These are phyloP conservation scores for Saksenaea vasiformis DNA, from an alignment of 371 early-diverging fungal genomes.

Conservation along the genomic window DNA sequence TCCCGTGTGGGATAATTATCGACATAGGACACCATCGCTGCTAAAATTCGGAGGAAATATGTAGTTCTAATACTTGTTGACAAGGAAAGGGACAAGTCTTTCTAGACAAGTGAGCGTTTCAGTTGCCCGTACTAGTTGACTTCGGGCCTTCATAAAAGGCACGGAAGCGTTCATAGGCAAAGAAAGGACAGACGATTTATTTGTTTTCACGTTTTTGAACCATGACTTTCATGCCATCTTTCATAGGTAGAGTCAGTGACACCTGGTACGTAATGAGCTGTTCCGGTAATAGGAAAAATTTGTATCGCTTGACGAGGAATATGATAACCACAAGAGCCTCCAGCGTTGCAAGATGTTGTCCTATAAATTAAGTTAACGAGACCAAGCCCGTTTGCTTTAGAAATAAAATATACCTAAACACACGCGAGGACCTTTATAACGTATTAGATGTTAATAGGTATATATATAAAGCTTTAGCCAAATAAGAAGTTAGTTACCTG, in stretches of 20 bases:
- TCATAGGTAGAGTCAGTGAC: constrained; percentile 56
- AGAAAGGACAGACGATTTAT: too few relatives aligned
- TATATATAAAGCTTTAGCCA: neutral
- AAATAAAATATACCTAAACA: constrained; percentile 14
- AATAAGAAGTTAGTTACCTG: constrained; percentile 29
- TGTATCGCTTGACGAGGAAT: constrained; percentile 48
- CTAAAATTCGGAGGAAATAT: too few relatives aligned
- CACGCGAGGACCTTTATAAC: constrained; percentile 12
- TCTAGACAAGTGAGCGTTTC: too few relatives aligned
- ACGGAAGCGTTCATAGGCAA: too few relatives aligned
- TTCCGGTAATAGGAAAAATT: constrained; percentile 43
- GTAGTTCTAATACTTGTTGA: too few relatives aligned
- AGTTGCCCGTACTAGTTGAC: too few relatives aligned
- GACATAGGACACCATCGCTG: too few relatives aligned
- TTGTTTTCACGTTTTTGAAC: constrained; percentile 25
- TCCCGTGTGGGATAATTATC: too few relatives aligned
- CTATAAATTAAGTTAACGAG: neutral
- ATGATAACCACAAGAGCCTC: constrained; percentile 50
- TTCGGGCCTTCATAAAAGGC: too few relatives aligned
- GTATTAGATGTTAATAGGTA: neutral
- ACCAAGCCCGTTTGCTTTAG: too few relatives aligned
- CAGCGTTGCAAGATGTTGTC: constrained; percentile 55
- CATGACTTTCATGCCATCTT: constrained; percentile 40
- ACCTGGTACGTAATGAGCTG: constrained; percentile 36
- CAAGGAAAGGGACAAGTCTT: too few relatives aligned